phyloP scores from a whole-genome alignment of 306 rosid genomes.

The Dryas drummondii region DNA sequence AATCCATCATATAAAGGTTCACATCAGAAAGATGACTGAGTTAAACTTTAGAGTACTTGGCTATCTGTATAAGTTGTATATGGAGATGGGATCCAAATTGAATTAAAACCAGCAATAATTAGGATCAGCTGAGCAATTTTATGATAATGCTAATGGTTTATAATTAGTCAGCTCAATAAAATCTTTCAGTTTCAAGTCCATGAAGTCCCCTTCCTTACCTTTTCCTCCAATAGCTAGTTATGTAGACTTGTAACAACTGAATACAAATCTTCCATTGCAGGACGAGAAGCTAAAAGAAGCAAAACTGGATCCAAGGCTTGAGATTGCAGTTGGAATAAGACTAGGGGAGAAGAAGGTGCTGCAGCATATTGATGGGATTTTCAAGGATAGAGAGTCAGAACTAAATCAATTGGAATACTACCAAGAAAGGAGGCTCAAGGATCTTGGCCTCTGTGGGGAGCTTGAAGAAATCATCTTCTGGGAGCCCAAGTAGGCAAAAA shows the following conservation, averaged over 20 bases:
- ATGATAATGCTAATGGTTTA: too few species aligned
- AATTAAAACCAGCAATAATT: too few species aligned
- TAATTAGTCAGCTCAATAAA: background rate
- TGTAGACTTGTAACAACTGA: constrained; percentile 1
- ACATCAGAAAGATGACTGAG: too few species aligned
- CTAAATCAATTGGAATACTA: constrained; percentile 67
- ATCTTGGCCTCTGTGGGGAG: constrained; percentile 95
- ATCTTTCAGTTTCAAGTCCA: too few species aligned
- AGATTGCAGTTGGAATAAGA: constrained; percentile 84
- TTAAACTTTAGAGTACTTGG: too few species aligned
- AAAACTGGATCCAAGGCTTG: constrained; percentile 58
- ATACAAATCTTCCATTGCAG: constrained; percentile 35
- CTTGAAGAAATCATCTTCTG: constrained; percentile 74
- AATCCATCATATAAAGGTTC: too few species aligned
- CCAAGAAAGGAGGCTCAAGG: constrained; percentile 94
- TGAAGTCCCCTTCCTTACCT: too few species aligned
- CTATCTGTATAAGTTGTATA: too few species aligned
- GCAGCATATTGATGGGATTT: constrained; percentile 67
- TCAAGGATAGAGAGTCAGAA: constrained; percentile 66
- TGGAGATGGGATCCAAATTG: too few species aligned
- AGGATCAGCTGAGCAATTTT: too few species aligned
- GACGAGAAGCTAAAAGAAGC: constrained; percentile 68
- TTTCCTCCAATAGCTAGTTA: background rate
- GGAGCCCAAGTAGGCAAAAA: constrained; percentile 48
- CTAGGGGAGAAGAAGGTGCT: constrained; percentile 81